These are phyloP conservation scores for Fraxinus xanthoxyloides DNA, from an alignment of 305 asterid species.

Conservation along the genomic window DNA sequence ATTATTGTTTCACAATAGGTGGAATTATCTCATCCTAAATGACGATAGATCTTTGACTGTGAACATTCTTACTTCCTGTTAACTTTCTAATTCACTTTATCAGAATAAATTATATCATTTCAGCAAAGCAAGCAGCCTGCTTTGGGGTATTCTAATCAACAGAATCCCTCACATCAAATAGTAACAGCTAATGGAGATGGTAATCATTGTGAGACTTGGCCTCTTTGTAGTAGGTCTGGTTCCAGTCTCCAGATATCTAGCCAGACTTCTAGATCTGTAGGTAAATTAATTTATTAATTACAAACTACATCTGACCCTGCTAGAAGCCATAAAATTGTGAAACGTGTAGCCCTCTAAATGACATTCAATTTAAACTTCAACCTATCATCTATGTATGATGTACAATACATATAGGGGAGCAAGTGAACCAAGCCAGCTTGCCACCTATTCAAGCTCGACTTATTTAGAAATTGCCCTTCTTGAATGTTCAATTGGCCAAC, in stretches of 20 bases:
- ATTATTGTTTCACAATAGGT: neutral
- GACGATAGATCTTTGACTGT: neutral
- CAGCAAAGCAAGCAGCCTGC: neutral
- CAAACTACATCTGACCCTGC: neutral
- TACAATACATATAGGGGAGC: neutral
- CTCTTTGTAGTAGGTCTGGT: neutral
- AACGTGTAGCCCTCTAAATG: neutral
- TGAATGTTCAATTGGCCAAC: neutral
- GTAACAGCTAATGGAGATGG: neutral
- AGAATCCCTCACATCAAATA: neutral
- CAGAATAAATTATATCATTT: neutral
- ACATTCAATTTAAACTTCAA: neutral
- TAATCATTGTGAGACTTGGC: neutral
- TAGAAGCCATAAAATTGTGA: neutral
- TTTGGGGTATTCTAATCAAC: neutral
- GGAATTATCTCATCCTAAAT: neutral
- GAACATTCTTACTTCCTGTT: neutral
- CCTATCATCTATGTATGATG: neutral
- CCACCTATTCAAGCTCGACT: neutral
- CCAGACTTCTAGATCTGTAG: neutral
- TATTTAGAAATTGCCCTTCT: neutral
- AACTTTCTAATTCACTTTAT: neutral
- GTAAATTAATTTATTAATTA: neutral
- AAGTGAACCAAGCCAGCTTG: neutral
- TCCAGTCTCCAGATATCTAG: neutral